Evolutionary conservation across 2,329 filamentous ascomycete species (phyloP).

Genomic region (Chaetothyriales sp.): DNA sequence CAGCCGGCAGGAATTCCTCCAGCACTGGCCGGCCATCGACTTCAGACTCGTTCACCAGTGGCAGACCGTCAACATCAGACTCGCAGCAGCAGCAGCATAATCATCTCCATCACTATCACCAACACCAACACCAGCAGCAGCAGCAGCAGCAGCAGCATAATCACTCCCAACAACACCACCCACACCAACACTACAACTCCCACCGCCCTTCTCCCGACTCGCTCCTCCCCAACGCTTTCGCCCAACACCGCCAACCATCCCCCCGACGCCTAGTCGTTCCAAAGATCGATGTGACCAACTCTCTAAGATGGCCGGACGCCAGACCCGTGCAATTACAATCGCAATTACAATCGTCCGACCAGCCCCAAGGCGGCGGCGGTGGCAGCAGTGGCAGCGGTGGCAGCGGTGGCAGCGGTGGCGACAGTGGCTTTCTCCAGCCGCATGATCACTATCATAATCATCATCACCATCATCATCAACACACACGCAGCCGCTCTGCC

Average conservation of each 20-base stretch:
- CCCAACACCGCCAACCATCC: constrained; percentile 10
- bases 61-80: constrained; percentile 14
- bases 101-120: neutral
- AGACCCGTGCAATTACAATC: constrained; percentile 7
- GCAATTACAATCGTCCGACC: neutral
- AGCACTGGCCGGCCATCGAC: constrained; percentile 5
- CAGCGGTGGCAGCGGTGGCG: neutral
- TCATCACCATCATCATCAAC: too few species aligned
- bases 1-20: constrained; percentile 11
- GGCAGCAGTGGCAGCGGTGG: too few species aligned
- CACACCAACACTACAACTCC: too few species aligned
- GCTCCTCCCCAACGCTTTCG: neutral
- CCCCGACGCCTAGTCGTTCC: constrained; percentile 21
- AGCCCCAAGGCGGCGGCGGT: neutral
- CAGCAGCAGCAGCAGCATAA: neutral
- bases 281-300: constrained; percentile 23
- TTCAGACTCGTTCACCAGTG: constrained; percentile 3
- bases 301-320: constrained; percentile 22
- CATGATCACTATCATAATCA: too few species aligned
- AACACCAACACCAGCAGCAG: neutral
- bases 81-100: constrained; percentile 2
- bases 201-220: neutral
- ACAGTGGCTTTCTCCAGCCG: constrained; percentile 7
- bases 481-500: constrained; percentile 14
- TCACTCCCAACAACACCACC: neutral